These are phyloP conservation scores for Garcia nutans DNA, from an alignment of 345 rosid species.

Conservation along the genomic window DNA sequence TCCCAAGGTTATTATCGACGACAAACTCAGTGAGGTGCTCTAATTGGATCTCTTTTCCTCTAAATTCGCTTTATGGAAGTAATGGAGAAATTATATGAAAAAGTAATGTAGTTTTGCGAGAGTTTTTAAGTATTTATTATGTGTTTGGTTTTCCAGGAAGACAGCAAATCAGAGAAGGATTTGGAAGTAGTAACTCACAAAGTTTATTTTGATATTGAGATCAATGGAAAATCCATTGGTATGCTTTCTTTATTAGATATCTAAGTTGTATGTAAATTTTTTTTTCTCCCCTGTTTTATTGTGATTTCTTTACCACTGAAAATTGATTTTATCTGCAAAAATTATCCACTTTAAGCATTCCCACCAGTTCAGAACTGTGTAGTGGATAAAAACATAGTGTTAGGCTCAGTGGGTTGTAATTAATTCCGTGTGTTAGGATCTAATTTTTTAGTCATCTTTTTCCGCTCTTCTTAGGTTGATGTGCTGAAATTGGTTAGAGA, in stretches of 20 bases:
- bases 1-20: constrained; percentile 23
- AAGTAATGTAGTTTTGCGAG: background rate
- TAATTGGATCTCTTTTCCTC: background rate
- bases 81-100: background rate
- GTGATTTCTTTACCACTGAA: background rate
- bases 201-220: constrained; percentile 30
- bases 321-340: background rate
- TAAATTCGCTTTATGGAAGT: background rate
- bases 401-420: too few species aligned
- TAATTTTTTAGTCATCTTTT: background rate
- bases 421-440: background rate
- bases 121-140: background rate
- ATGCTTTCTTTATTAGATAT: background rate
- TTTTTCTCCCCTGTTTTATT: background rate
- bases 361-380: background rate
- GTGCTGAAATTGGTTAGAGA: background rate
- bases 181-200: constrained; percentile 28
- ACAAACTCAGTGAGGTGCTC: constrained; percentile 36
- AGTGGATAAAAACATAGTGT: too few species aligned
- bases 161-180: constrained; percentile 5
- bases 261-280: background rate
- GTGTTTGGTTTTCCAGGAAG: constrained; percentile 5
- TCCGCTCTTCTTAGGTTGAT: background rate
- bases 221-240: constrained; percentile 26
- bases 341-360: background rate